Percentiles rank a stretch among this genome's conserved stretches.
Evolutionary conservation across 495 filamentous ascomycete genomes (phyloP).

Genomic region (Choiromyces venosus): DNA sequence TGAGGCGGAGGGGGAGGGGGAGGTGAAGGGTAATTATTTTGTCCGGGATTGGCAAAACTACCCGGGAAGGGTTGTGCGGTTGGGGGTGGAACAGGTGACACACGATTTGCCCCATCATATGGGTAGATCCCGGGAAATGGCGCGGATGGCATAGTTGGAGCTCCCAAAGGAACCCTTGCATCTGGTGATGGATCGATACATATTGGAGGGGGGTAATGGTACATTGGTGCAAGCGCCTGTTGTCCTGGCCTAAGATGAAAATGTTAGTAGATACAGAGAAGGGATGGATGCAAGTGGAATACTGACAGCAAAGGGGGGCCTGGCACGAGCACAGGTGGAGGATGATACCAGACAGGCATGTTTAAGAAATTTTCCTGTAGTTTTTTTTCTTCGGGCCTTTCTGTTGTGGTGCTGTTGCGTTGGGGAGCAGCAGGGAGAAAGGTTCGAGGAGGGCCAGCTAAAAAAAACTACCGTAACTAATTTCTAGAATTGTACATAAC

Average conservation of each 20-base stretch:
- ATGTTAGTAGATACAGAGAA: slow-evolving; percentile 12
- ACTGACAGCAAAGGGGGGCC: slow-evolving; percentile 23
- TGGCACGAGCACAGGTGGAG: slow-evolving; percentile 34
- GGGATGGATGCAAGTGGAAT: background rate
- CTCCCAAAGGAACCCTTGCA: slow-evolving; percentile 24
- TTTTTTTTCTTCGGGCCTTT: background rate
- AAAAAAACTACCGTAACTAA: background rate
- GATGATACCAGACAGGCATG: slow-evolving; percentile 38
- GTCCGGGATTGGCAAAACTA: slow-evolving; percentile 1
- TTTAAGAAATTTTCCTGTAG: background rate
- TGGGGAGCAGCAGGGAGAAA: background rate
- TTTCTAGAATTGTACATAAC: background rate
- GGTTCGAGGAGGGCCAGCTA: background rate
- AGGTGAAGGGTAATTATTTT: slow-evolving; percentile 11
- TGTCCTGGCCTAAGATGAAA: slow-evolving; percentile 22
- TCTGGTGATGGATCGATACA: slow-evolving; percentile 35
- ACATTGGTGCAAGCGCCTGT: slow-evolving; percentile 30
- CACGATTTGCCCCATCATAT: background rate
- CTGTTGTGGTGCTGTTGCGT: background rate
- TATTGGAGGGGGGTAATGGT: slow-evolving; percentile 36
- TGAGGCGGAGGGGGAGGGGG: slow-evolving; percentile 13
- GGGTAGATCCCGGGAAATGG: background rate
- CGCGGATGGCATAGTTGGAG: slow-evolving; percentile 9
- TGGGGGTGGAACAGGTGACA: slow-evolving; percentile 19
- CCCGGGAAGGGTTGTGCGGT: slow-evolving; percentile 11